Evolutionary conservation across 2,329 filamentous ascomycete species (phyloP).

Genomic region (Botrytis elliptica): DNA sequence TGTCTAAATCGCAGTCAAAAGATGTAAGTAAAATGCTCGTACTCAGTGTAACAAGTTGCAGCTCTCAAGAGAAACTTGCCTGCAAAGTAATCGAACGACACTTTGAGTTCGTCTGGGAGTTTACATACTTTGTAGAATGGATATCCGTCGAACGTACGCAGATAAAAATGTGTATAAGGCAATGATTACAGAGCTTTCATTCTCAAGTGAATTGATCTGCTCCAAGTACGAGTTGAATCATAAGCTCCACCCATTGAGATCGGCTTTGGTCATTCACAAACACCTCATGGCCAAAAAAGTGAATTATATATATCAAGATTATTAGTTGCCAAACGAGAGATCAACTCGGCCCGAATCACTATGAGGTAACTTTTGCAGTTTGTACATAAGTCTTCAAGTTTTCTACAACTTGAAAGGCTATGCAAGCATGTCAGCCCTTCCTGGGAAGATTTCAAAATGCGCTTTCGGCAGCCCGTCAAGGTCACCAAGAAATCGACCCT

Average conservation of each 20-base stretch:
- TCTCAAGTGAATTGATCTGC: background rate
- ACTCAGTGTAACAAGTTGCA: background rate
- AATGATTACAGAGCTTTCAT: too few relatives aligned
- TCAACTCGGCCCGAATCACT: background rate
- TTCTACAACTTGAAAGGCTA: background rate
- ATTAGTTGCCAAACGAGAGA: too few relatives aligned
- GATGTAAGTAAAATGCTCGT: background rate
- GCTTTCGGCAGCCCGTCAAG: background rate
- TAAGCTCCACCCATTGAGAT: background rate
- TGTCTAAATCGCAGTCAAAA: background rate
- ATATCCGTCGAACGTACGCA: background rate
- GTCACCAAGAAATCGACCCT: background rate
- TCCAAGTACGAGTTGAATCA: too few relatives aligned
- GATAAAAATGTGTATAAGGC: too few relatives aligned
- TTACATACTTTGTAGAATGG: background rate
- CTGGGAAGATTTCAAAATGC: too few relatives aligned
- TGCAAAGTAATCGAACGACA: background rate
- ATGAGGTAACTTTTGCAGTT: background rate
- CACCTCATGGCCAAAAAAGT: background rate
- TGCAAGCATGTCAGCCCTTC: background rate
- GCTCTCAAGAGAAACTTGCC: background rate
- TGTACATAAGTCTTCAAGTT: background rate
- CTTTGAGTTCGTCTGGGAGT: background rate
- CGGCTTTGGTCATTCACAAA: background rate
- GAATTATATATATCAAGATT: background rate